Evolutionary conservation across 2,329 filamentous ascomycete species (phyloP), one percentile per base, ranked within the genome.

Genomic region (Diaporthe capsici): DNA sequence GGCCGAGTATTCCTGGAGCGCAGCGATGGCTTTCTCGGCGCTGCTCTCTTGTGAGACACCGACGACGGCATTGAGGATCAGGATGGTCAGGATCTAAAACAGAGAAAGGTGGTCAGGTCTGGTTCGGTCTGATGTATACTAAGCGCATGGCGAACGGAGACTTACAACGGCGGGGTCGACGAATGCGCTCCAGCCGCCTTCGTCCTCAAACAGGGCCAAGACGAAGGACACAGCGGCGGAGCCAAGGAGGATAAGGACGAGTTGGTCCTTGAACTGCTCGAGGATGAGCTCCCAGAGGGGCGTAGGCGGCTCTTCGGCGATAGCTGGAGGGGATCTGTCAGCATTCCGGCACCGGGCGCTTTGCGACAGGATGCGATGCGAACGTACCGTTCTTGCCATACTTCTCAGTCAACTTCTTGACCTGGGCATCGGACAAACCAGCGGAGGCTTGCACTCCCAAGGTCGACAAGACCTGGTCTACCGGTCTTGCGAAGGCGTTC

Each of bases 31-130:
- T 87, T 98, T 98, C 85, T 99, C 97, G 79, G 97, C 97, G 83
- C 96, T 98, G 86, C 95, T 98, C 88, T 99, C 97, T 88, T 99
- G 97, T 74, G 96, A 98, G 39, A 99, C 97, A 83, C 97, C 97
- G 78, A 99, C 97, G 79, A 99, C 93, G 77, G 97, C 94, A 86
- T 99, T 99, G 81, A 99, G 92, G 78, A 99, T 94, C 61, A 99
- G 90, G 82, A 99, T 99, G 37, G 96, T 98, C 78, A 99, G 90
- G 80, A 99, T 99, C 94, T 97, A 77, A 34, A 71, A 10, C 5
- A 17, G 4, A 31, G 7, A 55, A 9, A 9, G 25, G 44, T 68
- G 53, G 31, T 73, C 31, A 75, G 75, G 47, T 17, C 25, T 12
- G 37, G 20, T 51, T 42, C n/a, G n/a, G 34, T 42, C 72, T 80